Base-by-base conservation (phyloP, 1,139 yeast genomes). In the Debaryomyces singareniensis region DNA sequence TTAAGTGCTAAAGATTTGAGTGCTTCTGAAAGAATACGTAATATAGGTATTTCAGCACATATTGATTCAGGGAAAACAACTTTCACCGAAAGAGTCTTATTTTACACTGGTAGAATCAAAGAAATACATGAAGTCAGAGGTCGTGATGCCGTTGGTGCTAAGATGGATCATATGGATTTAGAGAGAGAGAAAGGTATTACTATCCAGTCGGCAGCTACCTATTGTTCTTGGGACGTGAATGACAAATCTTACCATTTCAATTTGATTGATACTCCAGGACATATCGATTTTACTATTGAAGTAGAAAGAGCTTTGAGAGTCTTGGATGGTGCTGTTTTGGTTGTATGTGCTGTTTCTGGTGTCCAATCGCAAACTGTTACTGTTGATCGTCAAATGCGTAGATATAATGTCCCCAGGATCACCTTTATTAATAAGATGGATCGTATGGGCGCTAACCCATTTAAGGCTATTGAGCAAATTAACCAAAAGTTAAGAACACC, bases 71-170 rank as follows among this genome's bases (percentile, higher is more conserved):
- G 96, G 71, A 40, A 95, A 79, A 59, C 93, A 81, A 50, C 95
- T 66, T 62, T 89, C 79, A 91, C 98, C 12, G 99, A 91, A 61
- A 82, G 99, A 56, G 98, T 91, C 29, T 65, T 91, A 45, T 91
- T 77, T 61, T 93, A 93, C 56, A 91, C 99, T 6, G 98, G 98
- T 36, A 75, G 98, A 54, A 93, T 93, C 57, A 87, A 89, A 55
- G 95, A 95, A 16, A 93, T 91, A 49, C 99, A 91, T 54, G 99
- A 91, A 59, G 99, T 91, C 30, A 75, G 98, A 57, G 99, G 99
- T 30, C 78, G 94, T 50, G 99, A 91, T 57, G 79, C 89, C 43
- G 97, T 91, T 36, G 99, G 99, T 35, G 99, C 99, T 36, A 91
- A 87, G 61, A 91, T 91, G 51, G 98, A 91, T 49, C 86, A 84